A percentile compares a stretch with the other conserved stretches of the same genome.
These are phyloP conservation scores for Sporothrix humicola DNA, from an alignment of 2,329 filamentous ascomycete species.

Conservation along the genomic window DNA sequence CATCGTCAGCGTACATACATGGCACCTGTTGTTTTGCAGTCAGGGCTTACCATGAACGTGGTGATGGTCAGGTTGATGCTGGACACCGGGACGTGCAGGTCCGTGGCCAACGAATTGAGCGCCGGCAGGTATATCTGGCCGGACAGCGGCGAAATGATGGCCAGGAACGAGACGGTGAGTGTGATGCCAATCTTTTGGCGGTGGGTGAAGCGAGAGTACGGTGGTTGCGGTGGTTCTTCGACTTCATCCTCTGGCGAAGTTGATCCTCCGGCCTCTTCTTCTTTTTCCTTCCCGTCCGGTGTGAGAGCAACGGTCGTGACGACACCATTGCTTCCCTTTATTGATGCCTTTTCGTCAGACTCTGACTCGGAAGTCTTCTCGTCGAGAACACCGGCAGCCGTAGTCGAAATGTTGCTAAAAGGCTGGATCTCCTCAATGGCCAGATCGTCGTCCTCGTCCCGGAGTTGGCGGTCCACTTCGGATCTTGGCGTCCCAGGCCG, in stretches of 20 bases:
- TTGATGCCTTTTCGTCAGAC: background rate
- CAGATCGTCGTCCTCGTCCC: conserved; percentile 24
- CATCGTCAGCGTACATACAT: background rate
- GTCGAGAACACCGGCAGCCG: conserved; percentile 3
- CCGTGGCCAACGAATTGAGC: conserved; percentile 33
- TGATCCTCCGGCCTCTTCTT: background rate
- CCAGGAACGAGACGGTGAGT: conserved; percentile 36
- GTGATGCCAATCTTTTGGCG: conserved; percentile 38
- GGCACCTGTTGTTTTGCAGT: background rate
- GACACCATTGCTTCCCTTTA: background rate
- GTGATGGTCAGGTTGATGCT: conserved; percentile 52
- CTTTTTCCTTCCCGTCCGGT: background rate
- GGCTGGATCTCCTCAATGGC: conserved; percentile 31
- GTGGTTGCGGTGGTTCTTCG: background rate
- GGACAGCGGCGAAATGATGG: conserved; percentile 36
- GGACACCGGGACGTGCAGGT: conserved; percentile 44
- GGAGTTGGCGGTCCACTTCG: background rate
- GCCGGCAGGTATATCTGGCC: conserved; percentile 36
- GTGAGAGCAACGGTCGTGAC: background rate
- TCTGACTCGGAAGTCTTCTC: conserved; percentile 11
- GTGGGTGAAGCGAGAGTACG: conserved; percentile 33
- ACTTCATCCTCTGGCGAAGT: background rate
- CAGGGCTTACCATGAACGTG: conserved; percentile 45
- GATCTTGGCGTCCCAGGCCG: background rate
- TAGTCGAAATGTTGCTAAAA: conserved; percentile 8